Evolutionary conservation across 2,329 filamentous ascomycete genomes (phyloP).

Genomic region (Paecilomyces dactylethromorphus): DNA sequence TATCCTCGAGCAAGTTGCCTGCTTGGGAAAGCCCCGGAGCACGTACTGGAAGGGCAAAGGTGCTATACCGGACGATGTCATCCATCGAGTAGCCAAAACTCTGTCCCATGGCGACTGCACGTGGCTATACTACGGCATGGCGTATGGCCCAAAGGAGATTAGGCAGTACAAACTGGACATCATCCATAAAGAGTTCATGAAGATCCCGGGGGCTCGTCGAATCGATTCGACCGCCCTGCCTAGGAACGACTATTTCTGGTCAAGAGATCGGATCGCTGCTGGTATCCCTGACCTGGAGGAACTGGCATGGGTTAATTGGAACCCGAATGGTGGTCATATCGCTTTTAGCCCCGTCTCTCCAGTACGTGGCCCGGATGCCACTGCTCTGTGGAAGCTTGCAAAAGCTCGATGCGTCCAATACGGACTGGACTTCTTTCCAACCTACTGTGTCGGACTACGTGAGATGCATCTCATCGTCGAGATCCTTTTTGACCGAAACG

Average conservation of each 20-base stretch:
- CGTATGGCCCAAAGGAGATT: constrained; percentile 28
- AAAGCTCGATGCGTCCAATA: constrained; percentile 25
- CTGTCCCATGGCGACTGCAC: constrained; percentile 28
- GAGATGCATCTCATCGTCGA: constrained; percentile 36
- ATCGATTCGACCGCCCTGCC: constrained; percentile 29
- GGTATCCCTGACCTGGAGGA: constrained; percentile 36
- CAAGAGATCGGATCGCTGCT: constrained; percentile 20
- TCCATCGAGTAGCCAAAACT: constrained; percentile 23
- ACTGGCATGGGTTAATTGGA: constrained; percentile 36
- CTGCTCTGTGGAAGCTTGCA: constrained; percentile 29
- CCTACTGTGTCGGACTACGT: constrained; percentile 35
- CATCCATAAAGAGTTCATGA: constrained; percentile 28
- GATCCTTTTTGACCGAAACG: constrained; percentile 6
- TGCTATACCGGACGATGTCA: constrained; percentile 24
- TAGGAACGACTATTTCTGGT: constrained; percentile 26
- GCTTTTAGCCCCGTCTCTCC: constrained; percentile 42
- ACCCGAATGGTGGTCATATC: constrained; percentile 40
- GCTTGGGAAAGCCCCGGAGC: constrained; percentile 24
- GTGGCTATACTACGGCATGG: constrained; percentile 30
- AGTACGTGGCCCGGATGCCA: constrained; percentile 38
- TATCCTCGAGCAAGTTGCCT: constrained; percentile 29
- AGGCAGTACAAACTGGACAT: constrained; percentile 19
- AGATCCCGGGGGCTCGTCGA: constrained; percentile 27
- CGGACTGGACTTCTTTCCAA: constrained; percentile 36
- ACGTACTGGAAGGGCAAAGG: constrained; percentile 24